Evolutionary conservation across 2,329 filamentous ascomycete genomes (phyloP), one percentile per base, ranked within the genome.

Genomic region (Chrysoporthe deuterocubensis): DNA sequence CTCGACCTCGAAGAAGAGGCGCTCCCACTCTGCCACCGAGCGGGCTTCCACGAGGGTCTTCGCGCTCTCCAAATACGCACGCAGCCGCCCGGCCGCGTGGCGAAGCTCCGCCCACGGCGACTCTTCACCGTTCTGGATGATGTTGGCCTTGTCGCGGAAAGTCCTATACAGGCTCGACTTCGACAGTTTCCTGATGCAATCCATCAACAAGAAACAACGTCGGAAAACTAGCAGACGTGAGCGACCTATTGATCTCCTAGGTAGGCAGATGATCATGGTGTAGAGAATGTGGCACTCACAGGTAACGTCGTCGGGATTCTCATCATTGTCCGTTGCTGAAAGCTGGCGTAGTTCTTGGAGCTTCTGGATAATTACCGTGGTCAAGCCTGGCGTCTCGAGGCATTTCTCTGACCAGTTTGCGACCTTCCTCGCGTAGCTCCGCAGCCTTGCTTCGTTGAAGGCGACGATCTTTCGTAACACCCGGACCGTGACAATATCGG

Each of bases 1-100:
- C 3, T 71, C 59, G 37, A 77, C 71, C 11, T 77, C 73, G 6
- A 74, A 65, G 8, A 80, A 81, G 0, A 81, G 68, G 4, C 70
- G 69, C 0, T 74, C 73, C 74, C 77, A 80, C 2, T 16, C 37
- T 18, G 62, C 4, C 4, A 48, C 37, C 50, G 67, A 67, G 14
- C 72, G 72, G 1, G 73, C 72, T 4, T 67, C 67, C 43, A 75
- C 62, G 40, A 78, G 62, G 1, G 71, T 66, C 1, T 67, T 70
- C 43, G 73, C 70, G 40, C 71, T 74, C 52, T 73, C 66, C n/a
- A 68, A 69, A 59, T 76, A 77, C 11, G 75, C 76, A 1, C 72
- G 67, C 6, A 76, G 71, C 1, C 75, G 74, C 11, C 74, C 71
- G 6, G 73, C 62, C 1, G 72, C 67, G 64, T 78, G 76, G 4